Percentiles rank a stretch among this genome's conserved stretches.
These are phyloP conservation scores for Murraya paniculata DNA, from an alignment of 345 rosid species.

Conservation along the genomic window DNA sequence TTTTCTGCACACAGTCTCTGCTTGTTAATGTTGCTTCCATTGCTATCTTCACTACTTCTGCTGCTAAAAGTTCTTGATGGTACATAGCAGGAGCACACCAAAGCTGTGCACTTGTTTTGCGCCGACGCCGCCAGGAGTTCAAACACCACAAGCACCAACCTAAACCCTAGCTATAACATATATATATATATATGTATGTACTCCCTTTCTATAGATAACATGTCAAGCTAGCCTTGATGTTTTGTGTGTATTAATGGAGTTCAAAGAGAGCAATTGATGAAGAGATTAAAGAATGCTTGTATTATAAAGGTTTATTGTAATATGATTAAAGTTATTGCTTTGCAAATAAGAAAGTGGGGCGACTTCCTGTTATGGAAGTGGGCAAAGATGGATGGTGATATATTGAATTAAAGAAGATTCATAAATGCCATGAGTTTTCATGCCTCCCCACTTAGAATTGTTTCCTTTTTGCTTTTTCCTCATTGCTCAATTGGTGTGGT, in stretches of 20 bases:
- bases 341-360: constrained; percentile 23
- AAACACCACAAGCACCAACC: not conserved
- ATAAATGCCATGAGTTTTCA: constrained; percentile 25
- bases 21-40: constrained; percentile 15
- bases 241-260: not conserved
- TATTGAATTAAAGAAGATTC: constrained; percentile 16
- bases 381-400: not conserved
- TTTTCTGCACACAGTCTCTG: constrained; percentile 24
- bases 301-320: not conserved
- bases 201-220: not conserved
- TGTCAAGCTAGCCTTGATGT: not conserved
- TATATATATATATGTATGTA: too few relatives aligned
- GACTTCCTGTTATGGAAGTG: constrained; percentile 13
- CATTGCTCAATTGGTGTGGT: constrained; percentile 26
- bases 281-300: not conserved
- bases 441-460: constrained; percentile 28
- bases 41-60: constrained; percentile 22
- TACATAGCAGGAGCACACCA: constrained; percentile 72
- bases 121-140: constrained; percentile 71
- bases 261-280: constrained; percentile 9
- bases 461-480: constrained; percentile 23
- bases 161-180: too few relatives aligned
- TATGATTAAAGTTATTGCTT: constrained; percentile 23
- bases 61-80: constrained; percentile 34
- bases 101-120: constrained; percentile 58